Percentiles rank a stretch among this genome's conserved stretches.
Evolutionary conservation across 1,139 yeast genomes (phyloP).

Genomic region (Hyphopichia khmerensis): DNA sequence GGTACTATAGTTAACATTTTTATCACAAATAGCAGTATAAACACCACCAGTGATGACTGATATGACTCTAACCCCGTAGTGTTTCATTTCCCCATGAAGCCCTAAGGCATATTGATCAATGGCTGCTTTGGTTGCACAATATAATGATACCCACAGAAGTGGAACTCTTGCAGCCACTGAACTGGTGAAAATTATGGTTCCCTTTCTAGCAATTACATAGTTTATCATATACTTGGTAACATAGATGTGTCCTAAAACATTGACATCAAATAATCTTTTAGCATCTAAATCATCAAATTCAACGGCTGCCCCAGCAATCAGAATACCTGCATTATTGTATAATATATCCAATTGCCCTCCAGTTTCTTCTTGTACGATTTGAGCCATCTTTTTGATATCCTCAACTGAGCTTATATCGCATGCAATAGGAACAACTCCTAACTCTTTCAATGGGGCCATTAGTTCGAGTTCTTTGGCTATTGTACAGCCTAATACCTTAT

Average conservation of each 20-base stretch:
- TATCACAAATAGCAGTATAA: slow-evolving; percentile 33
- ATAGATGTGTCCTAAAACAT: slow-evolving; percentile 38
- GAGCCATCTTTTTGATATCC: slow-evolving; percentile 24
- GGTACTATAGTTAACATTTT: slow-evolving; percentile 5
- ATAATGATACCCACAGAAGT: slow-evolving; percentile 32
- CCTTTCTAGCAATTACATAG: slow-evolving; percentile 31
- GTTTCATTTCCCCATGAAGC: slow-evolving; percentile 24
- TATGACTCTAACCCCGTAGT: slow-evolving; percentile 37
- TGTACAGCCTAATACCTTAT: slow-evolving; percentile 33
- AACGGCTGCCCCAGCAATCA: slow-evolving; percentile 31
- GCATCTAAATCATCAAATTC: slow-evolving; percentile 28
- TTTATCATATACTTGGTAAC: slow-evolving; percentile 34
- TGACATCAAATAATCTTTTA: slow-evolving; percentile 26
- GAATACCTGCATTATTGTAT: slow-evolving; percentile 36
- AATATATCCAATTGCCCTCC: slow-evolving; percentile 32
- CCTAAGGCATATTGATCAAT: slow-evolving; percentile 25
- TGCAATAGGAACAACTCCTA: slow-evolving; percentile 29
- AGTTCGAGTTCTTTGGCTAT: slow-evolving; percentile 22
- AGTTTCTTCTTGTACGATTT: slow-evolving; percentile 20
- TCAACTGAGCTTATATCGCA: slow-evolving; percentile 31
- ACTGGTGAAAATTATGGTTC: slow-evolving; percentile 37
- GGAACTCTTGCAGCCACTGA: slow-evolving; percentile 38
- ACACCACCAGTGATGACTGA: slow-evolving; percentile 43
- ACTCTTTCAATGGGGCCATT: slow-evolving; percentile 25
- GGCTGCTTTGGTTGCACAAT: slow-evolving; percentile 36